Conservation (phyloP, 169 alveolate genomes). For the Sarcocystis neurona region DNA sequence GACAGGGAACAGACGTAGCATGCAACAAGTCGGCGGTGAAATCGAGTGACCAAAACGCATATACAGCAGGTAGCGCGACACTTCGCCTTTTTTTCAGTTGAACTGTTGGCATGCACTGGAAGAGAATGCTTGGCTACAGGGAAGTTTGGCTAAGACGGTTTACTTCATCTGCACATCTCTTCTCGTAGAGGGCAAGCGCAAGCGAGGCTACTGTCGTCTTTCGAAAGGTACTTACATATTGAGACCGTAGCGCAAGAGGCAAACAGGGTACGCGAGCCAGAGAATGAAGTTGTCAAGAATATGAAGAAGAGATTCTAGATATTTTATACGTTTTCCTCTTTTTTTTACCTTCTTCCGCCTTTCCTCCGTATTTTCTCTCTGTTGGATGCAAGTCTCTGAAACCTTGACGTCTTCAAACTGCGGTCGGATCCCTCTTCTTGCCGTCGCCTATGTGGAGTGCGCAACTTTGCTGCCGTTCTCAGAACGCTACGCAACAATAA, state of each 20-base stretch:
- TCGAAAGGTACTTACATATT: too few relatives aligned
- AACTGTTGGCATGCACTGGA: too few relatives aligned
- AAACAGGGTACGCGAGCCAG: background rate
- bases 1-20: too few relatives aligned
- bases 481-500: slow-evolving; percentile 96
- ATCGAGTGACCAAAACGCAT: too few relatives aligned
- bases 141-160: too few relatives aligned
- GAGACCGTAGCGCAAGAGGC: background rate
- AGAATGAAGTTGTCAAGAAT: background rate
- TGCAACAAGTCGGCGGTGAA: too few relatives aligned
- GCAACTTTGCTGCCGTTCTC: background rate
- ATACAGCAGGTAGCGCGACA: too few relatives aligned
- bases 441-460: background rate
- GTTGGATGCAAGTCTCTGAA: background rate
- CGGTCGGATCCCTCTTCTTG: background rate
- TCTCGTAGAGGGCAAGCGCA: too few relatives aligned
- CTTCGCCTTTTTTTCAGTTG: too few relatives aligned
- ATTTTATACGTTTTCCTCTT: background rate
- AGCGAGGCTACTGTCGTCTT: background rate
- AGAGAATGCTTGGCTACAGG: too few relatives aligned
- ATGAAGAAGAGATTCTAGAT: background rate
- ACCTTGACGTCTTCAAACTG: background rate
- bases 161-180: too few relatives aligned
- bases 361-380: background rate
- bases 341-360: background rate